A percentile compares a stretch with the other conserved stretches of the same genome.
These are phyloP conservation scores for carrot (Daucus carota) DNA, from an alignment of 129 eudicot species.

Conservation along the genomic window DNA sequence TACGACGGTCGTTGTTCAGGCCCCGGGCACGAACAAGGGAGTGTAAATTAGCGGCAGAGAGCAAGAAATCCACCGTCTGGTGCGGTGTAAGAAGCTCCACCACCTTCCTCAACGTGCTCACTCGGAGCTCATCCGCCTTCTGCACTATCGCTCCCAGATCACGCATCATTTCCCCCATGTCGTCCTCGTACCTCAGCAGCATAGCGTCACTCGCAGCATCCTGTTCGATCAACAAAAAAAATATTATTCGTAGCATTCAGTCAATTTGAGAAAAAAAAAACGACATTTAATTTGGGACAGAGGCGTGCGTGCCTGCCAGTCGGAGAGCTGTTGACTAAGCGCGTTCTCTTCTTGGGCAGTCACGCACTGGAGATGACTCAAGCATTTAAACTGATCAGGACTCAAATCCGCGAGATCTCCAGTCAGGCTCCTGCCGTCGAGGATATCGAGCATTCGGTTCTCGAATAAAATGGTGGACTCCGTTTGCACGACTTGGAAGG, in stretches of 20 bases:
- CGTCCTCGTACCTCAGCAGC: conserved; percentile 15
- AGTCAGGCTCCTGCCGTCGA: conserved; percentile 37
- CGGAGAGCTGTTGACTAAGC: conserved; percentile 47
- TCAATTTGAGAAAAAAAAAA: too few species aligned
- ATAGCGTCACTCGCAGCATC: conserved; percentile 45
- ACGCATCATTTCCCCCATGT: conserved; percentile 32
- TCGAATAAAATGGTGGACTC: conserved; percentile 64
- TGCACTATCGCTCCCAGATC: conserved; percentile 40
- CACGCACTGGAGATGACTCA: conserved; percentile 70
- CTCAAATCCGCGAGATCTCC: conserved; percentile 79
- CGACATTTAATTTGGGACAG: background rate
- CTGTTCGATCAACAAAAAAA: too few species aligned
- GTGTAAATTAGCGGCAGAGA: conserved; percentile 68
- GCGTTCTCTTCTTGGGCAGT: conserved; percentile 66
- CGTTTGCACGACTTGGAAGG: conserved; percentile 68
- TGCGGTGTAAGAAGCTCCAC: conserved; percentile 73
- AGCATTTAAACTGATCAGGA: conserved; percentile 56
- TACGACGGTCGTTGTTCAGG: conserved; percentile 38
- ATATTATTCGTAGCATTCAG: too few species aligned
- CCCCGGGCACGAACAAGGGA: conserved; percentile 70
- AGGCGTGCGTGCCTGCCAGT: conserved; percentile 73
- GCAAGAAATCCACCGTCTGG: conserved; percentile 69
- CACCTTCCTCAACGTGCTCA: conserved; percentile 47
- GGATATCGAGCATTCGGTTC: conserved; percentile 48
- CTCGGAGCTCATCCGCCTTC: conserved; percentile 60